These are phyloP conservation scores for Dalechampia spathulata DNA, from an alignment of 441 rosid species.

Conservation along the genomic window DNA sequence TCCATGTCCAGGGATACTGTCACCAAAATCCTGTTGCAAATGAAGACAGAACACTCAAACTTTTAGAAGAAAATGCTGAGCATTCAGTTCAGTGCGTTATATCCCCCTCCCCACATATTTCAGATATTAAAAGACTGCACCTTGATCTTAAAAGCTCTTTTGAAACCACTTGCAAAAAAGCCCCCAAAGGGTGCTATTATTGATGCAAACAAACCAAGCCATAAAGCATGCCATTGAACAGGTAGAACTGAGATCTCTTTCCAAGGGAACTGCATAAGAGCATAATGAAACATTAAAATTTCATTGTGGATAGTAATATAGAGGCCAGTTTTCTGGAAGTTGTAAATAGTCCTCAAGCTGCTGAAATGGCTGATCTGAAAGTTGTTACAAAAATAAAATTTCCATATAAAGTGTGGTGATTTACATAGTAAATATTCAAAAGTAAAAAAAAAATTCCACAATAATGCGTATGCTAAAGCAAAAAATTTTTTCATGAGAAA, in stretches of 20 bases:
- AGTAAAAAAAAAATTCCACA: background rate
- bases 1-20: slow-evolving; percentile 94
- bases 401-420: background rate
- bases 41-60: background rate
- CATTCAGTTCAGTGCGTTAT: background rate
- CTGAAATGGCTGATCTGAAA: background rate
- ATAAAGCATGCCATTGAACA: slow-evolving; percentile 87
- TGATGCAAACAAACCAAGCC: slow-evolving; percentile 84
- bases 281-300: background rate
- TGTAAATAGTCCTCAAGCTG: background rate
- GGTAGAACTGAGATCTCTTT: slow-evolving; percentile 64
- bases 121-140: slow-evolving; percentile 21
- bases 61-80: slow-evolving; percentile 10
- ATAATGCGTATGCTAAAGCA: background rate
- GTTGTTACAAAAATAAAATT: background rate
- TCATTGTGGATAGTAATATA: background rate
- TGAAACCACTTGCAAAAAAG: slow-evolving; percentile 91
- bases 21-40: slow-evolving; percentile 76
- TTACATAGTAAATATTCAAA: background rate
- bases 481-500: background rate
- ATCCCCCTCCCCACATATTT: background rate
- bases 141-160: slow-evolving; percentile 92
- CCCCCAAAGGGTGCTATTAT: slow-evolving; percentile 98
- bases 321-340: background rate
- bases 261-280: slow-evolving; percentile 58